Conservation (phyloP, 139 green algal species). For the Zygnema circumcarinatum region DNA sequence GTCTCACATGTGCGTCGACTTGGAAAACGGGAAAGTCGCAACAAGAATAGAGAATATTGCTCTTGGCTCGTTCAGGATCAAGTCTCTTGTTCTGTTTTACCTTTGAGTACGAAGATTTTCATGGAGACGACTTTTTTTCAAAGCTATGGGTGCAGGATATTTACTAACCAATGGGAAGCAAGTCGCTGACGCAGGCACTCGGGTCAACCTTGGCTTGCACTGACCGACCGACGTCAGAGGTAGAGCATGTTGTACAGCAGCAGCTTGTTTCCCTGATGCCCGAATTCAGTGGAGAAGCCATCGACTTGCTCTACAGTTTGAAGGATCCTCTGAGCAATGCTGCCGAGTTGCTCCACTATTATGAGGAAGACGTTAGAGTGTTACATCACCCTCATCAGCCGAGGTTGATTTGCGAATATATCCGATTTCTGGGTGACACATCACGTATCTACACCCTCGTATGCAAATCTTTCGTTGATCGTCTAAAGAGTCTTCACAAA, state of each 20-base stretch:
- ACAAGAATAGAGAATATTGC: too few species aligned
- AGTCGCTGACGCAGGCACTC: background rate
- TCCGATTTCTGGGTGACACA: background rate
- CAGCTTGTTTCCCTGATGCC: background rate
- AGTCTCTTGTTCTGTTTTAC: too few species aligned
- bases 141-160: too few species aligned
- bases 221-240: background rate
- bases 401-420: background rate
- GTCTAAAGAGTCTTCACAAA: background rate
- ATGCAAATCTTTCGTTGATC: background rate
- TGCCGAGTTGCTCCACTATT: background rate
- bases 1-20: too few species aligned
- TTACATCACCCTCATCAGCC: background rate
- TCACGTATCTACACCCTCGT: background rate
- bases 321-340: background rate
- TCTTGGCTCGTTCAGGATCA: too few species aligned
- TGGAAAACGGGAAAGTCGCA: too few species aligned
- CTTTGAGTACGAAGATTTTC: too few species aligned
- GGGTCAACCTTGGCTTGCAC: background rate
- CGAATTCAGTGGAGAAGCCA: background rate
- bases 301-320: background rate
- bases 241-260: background rate
- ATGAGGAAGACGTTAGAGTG: background rate
- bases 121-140: too few species aligned
- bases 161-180: too few species aligned